These are phyloP conservation scores for Ziziphus jujuba DNA, from an alignment of 306 rosid species.

Conservation along the genomic window DNA sequence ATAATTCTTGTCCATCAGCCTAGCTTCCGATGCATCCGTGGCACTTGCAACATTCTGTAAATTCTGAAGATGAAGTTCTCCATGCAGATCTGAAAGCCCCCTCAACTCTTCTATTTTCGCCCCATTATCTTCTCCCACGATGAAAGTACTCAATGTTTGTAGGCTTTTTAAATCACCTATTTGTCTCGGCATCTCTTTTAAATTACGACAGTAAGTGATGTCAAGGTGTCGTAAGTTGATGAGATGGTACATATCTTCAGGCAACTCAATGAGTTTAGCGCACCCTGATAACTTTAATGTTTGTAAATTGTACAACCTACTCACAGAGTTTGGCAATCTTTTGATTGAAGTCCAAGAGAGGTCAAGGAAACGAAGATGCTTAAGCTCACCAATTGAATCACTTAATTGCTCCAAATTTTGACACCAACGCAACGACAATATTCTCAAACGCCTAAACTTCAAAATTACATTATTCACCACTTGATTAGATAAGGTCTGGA, in stretches of 20 bases:
- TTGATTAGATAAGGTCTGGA: neutral
- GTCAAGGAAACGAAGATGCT: too few relatives aligned
- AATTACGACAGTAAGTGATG: neutral
- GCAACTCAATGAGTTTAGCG: too few relatives aligned
- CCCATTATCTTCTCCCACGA: neutral
- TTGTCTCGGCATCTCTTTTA: conserved; percentile 8
- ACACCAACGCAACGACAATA: neutral
- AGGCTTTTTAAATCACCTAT: too few relatives aligned
- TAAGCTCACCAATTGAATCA: neutral
- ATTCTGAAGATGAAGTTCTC: neutral
- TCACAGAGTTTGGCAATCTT: too few relatives aligned
- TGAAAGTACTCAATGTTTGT: too few relatives aligned
- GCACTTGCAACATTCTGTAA: neutral
- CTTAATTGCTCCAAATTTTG: too few relatives aligned
- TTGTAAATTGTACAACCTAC: too few relatives aligned
- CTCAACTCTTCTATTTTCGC: neutral
- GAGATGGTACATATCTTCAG: too few relatives aligned
- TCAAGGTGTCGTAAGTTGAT: conserved; percentile 22
- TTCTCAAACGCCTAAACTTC: conserved; percentile 10
- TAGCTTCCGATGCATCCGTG: too few relatives aligned
- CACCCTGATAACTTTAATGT: too few relatives aligned
- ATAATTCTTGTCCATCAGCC: neutral
- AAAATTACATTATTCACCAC: neutral
- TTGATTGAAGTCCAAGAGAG: too few relatives aligned
- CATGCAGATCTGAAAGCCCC: neutral